Percentiles rank a stretch among this genome's conserved stretches.
These are phyloP conservation scores for Phaffomyces opuntiae DNA, from an alignment of 805 yeast species.

Conservation along the genomic window DNA sequence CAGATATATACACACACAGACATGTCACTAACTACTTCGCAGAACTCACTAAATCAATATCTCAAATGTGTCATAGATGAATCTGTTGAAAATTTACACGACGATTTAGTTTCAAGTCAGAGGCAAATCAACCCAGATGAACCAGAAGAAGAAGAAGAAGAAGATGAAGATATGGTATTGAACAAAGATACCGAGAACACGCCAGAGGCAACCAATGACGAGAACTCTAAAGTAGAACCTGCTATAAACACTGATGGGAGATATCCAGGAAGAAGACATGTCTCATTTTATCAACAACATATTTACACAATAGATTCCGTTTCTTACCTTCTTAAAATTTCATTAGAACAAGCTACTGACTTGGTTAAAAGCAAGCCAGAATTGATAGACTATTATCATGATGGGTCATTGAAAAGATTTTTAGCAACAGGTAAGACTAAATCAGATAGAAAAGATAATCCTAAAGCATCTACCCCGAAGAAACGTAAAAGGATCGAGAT, in stretches of 20 bases:
- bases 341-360: constrained; percentile 15
- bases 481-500: background rate
- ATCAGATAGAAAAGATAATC: background rate
- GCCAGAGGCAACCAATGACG: too few relatives aligned
- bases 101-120: too few relatives aligned
- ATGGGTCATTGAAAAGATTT: constrained; percentile 15
- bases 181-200: too few relatives aligned
- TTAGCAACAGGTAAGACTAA: constrained; percentile 3
- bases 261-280: constrained; percentile 12
- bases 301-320: constrained; percentile 22
- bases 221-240: too few relatives aligned
- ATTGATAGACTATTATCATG: constrained; percentile 24
- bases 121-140: too few relatives aligned
- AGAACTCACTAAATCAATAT: background rate
- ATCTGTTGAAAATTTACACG: background rate
- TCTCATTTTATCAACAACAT: constrained; percentile 20
- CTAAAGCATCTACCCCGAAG: background rate
- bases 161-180: background rate
- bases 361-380: constrained; percentile 17
- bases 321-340: constrained; percentile 12
- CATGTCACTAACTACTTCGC: background rate
- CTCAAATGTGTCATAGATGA: background rate
- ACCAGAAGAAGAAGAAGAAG: too few relatives aligned
- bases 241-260: background rate
- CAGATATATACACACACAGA: too few relatives aligned